A percentile compares a stretch with the other conserved stretches of the same genome.
Conservation (phyloP, 2,329 filamentous ascomycete genomes). For the Tolypocladium album region DNA sequence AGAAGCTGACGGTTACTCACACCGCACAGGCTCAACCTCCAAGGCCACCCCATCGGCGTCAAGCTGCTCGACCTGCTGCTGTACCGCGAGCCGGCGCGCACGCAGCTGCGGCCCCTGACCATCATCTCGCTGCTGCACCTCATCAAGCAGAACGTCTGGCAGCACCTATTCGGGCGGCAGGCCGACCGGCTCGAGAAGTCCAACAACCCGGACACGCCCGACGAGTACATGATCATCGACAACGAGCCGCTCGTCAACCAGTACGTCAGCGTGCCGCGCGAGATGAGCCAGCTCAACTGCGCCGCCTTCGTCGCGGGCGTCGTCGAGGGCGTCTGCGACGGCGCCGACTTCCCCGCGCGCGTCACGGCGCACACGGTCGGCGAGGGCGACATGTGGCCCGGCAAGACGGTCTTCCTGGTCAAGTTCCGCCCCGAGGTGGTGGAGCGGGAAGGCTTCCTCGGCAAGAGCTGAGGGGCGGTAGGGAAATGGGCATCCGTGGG, state of each 20-base stretch:
- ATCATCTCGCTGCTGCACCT: slow-evolving; percentile 90
- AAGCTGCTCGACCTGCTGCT: slow-evolving; percentile 93
- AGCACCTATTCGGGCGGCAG: slow-evolving; percentile 80
- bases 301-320: slow-evolving; percentile 92
- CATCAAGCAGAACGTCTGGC: slow-evolving; percentile 87
- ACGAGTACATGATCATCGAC: slow-evolving; percentile 98
- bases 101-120: slow-evolving; percentile 68
- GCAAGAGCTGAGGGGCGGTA: slow-evolving; percentile 32
- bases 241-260: slow-evolving; percentile 95
- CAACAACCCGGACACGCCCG: slow-evolving; percentile 67
- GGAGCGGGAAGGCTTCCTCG: slow-evolving; percentile 78
- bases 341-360: slow-evolving; percentile 76
- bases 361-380: slow-evolving; percentile 79
- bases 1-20: neutral
- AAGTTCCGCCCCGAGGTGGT: slow-evolving; percentile 87
- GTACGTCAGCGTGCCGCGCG: slow-evolving; percentile 84
- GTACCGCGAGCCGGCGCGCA: slow-evolving; percentile 63
- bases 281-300: slow-evolving; percentile 95
- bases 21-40: slow-evolving; percentile 60
- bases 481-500: neutral
- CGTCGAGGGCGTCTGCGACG: slow-evolving; percentile 91
- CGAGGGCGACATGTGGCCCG: slow-evolving; percentile 82
- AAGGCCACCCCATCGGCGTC: slow-evolving; percentile 88
- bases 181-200: slow-evolving; percentile 91
- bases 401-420: slow-evolving; percentile 89